These are phyloP conservation scores for Amaranthus tricolor DNA, from an alignment of 179 eudicot species.

Conservation along the genomic window DNA sequence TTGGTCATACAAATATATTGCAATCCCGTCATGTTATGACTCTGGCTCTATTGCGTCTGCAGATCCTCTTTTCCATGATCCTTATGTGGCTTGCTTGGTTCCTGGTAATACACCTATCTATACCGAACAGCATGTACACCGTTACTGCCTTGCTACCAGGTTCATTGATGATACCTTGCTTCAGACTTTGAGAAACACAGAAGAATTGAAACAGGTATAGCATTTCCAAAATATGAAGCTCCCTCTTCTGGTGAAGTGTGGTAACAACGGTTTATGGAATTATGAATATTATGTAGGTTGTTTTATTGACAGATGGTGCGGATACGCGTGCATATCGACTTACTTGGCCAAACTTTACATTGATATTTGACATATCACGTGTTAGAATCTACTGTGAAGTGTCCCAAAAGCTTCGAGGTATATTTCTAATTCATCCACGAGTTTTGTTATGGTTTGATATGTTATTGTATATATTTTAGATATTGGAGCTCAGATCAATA, in stretches of 20 bases:
- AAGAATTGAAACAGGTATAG: constrained; percentile 68
- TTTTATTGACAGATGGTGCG: constrained; percentile 87
- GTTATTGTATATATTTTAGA: constrained; percentile 39
- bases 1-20: background rate
- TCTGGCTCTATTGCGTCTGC: constrained; percentile 28
- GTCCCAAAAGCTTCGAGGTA: constrained; percentile 61
- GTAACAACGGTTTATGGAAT: constrained; percentile 11
- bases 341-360: constrained; percentile 72
- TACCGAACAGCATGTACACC: constrained; percentile 28
- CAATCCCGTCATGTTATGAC: background rate
- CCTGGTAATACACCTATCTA: constrained; percentile 37
- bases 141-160: constrained; percentile 70
- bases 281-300: constrained; percentile 57
- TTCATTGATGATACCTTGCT: constrained; percentile 79
- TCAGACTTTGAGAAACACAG: constrained; percentile 36
- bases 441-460: constrained; percentile 4
- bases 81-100: constrained; percentile 67
- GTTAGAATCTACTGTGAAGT: constrained; percentile 43
- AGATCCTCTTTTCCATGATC: constrained; percentile 87
- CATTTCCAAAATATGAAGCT: constrained; percentile 7
- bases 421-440: background rate
- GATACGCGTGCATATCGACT: constrained; percentile 89
- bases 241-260: background rate
- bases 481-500: constrained; percentile 66
- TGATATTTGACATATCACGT: constrained; percentile 71